These are phyloP conservation scores for Triadica sebifera DNA, from an alignment of 345 rosid genomes.

Conservation along the genomic window DNA sequence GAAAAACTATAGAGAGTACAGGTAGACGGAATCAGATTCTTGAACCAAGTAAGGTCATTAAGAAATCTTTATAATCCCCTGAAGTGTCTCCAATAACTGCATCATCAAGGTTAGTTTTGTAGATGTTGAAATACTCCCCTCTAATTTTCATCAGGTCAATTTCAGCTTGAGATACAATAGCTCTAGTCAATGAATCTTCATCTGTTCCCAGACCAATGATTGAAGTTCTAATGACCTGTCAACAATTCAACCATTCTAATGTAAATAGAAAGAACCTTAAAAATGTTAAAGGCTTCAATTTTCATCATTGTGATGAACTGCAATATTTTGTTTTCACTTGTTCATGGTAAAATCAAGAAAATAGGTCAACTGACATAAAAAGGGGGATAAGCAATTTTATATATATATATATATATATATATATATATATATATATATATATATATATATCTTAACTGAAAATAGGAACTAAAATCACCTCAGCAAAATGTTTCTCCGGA, in stretches of 20 bases:
- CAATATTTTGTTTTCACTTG: too few relatives aligned
- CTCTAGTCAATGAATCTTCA: conserved; percentile 78
- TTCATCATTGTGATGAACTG: too few relatives aligned
- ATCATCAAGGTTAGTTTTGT: conserved; percentile 52
- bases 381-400: too few relatives aligned
- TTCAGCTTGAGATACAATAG: conserved; percentile 72
- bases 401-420: too few relatives aligned
- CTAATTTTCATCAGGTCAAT: conserved; percentile 64
- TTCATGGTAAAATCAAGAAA: too few relatives aligned
- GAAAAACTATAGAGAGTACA: not conserved
- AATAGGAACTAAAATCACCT: conserved; percentile 39
- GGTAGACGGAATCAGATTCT: conserved; percentile 37
- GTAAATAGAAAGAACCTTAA: not conserved
- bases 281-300: not conserved
- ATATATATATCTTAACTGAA: not conserved
- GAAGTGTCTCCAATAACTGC: conserved; percentile 74
- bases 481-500: conserved; percentile 86
- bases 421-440: too few relatives aligned
- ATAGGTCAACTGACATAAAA: too few relatives aligned
- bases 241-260: conserved; percentile 5
- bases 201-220: conserved; percentile 79
- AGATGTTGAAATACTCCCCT: conserved; percentile 56
- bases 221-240: conserved; percentile 56
- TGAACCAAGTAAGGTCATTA: conserved; percentile 70
- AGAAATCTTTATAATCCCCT: conserved; percentile 64